Base-by-base conservation (phyloP, 2,329 filamentous ascomycete species). In the Verticillium longisporum region DNA sequence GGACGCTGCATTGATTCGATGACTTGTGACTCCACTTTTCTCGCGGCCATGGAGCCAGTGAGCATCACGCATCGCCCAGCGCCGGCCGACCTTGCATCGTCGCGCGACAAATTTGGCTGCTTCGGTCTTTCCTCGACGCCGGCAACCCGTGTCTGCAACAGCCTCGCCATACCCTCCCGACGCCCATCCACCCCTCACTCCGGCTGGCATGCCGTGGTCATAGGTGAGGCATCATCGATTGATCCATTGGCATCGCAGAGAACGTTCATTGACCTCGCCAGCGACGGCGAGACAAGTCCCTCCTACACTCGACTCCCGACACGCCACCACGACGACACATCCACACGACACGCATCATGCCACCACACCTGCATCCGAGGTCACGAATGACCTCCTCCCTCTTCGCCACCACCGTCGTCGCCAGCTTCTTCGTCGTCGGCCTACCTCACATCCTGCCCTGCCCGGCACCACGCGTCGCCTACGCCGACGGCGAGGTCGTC, bases 371-470 rank as follows among this genome's bases (percentile, higher is more conserved):
- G 53, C 95, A 99, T 75, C 95, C 95, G 37, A 88, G 93, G 75
- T 98, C 94, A 67, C 88, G 91, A 69, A 91, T 92, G 79, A 99
- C 95, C 68, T 93, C 90, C 61, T 95, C 92, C 55, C 88, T 99
- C 63, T 99, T 99, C 79, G 92, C 92, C 58, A 91, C 90, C n/a
- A 98, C 94, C 1, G 84, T 98, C 60, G 83, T 91, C 64, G 88
- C 92, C 36, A 95, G 90, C 68, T 97, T 99, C 75, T 84, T 97
- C 65, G 93, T 99, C 64, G 95, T 99, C 59, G 91, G 86, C 34
- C 81, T 97, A 55, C 95, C 95, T 31, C 95, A 99, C 74, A 72
- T 96, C 34, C 84, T 99, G 18, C 95, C 95, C 1, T 99, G 95
- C 72, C 95, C 95, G 1, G 91, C 92, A 55, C 91, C 91, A 2